Evolutionary conservation across 2,329 filamentous ascomycete species (phyloP).

Genomic region (Talaromyces amestolkiae): DNA sequence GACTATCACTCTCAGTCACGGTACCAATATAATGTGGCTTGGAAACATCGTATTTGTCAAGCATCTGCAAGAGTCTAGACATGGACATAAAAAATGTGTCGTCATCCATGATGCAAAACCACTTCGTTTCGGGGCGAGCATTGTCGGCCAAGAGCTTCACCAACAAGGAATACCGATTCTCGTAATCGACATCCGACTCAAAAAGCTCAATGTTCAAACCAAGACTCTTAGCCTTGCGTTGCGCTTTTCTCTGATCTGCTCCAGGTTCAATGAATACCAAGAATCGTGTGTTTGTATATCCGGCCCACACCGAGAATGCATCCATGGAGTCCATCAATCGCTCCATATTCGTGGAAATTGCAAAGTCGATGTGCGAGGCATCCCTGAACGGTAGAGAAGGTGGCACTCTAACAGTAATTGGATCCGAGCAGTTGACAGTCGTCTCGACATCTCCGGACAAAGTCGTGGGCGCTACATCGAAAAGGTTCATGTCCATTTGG

Average conservation of each 20-base stretch:
- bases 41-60: conserved; percentile 51
- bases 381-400: conserved; percentile 44
- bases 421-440: conserved; percentile 39
- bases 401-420: conserved; percentile 50
- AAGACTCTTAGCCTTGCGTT: conserved; percentile 36
- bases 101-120: conserved; percentile 60
- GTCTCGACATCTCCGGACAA: not conserved
- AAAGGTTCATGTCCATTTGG: conserved; percentile 15
- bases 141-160: conserved; percentile 51
- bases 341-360: conserved; percentile 54
- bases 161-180: conserved; percentile 58
- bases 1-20: conserved; percentile 56
- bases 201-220: conserved; percentile 45
- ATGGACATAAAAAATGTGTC: conserved; percentile 64
- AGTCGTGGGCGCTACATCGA: conserved; percentile 10
- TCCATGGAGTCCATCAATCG: conserved; percentile 53
- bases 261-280: conserved; percentile 52
- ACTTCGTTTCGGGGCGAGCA: conserved; percentile 48
- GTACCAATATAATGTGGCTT: conserved; percentile 56
- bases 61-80: conserved; percentile 48
- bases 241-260: conserved; percentile 29
- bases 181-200: conserved; percentile 36
- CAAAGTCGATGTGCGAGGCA: conserved; percentile 55
- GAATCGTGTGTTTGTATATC: conserved; percentile 51
- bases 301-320: conserved; percentile 57